phyloP scores from a whole-genome alignment of 345 rosid species.

The Acer saccharum region DNA sequence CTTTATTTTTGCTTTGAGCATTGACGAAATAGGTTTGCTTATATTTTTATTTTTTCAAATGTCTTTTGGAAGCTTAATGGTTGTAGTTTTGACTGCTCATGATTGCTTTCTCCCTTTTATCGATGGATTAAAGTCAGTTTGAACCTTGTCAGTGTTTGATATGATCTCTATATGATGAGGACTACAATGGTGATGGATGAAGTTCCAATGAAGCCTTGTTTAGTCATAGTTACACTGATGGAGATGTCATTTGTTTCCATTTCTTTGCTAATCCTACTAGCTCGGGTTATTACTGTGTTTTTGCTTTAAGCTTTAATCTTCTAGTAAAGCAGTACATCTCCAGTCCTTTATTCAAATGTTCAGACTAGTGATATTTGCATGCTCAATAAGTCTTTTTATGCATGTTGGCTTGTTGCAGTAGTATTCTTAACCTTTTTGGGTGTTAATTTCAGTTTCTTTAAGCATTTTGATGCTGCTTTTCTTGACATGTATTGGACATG shows the following conservation, averaged over 20 bases:
- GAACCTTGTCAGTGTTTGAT: neutral
- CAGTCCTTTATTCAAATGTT: neutral
- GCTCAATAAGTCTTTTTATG: neutral
- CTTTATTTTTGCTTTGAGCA: neutral
- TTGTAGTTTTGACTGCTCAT: neutral
- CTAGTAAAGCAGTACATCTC: neutral
- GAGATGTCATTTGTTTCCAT: conserved; percentile 14
- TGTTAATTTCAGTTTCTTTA: neutral
- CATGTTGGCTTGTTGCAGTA: no score
- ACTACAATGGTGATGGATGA: conserved; percentile 28
- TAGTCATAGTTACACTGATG: conserved; percentile 53
- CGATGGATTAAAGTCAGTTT: neutral
- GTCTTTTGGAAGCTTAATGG: neutral
- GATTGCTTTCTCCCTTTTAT: neutral
- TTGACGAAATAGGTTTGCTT: no score
- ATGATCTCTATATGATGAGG: conserved; percentile 39
- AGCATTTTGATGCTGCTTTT: neutral
- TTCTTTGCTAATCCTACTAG: neutral
- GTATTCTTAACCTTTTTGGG: no score
- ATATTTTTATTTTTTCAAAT: no score
- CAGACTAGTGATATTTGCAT: neutral
- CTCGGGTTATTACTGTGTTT: neutral
- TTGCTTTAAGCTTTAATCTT: neutral
- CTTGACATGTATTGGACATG: neutral
- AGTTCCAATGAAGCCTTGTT: conserved; percentile 38